Evolutionary conservation across 2,329 filamentous ascomycete species (phyloP).

Genomic region (Nannizzia gypsea): DNA sequence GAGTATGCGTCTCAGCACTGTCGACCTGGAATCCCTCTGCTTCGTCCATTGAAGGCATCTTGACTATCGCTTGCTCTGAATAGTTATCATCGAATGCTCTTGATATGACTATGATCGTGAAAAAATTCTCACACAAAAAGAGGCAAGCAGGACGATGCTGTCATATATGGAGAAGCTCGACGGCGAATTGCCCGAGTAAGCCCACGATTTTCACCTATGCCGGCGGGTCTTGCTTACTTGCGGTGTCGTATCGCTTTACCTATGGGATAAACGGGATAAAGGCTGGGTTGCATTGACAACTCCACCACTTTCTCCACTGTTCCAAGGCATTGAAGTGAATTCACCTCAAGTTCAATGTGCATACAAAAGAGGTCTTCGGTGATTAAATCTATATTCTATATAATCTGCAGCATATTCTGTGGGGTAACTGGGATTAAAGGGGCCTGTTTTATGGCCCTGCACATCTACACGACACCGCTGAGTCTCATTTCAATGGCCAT

Average conservation of each 20-base stretch:
- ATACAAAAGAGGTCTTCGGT: too few species aligned
- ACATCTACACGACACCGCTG: background rate
- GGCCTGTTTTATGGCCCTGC: background rate
- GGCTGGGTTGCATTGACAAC: background rate
- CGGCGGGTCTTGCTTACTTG: background rate
- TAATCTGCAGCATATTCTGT: too few species aligned
- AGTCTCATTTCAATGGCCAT: slow-evolving; percentile 12
- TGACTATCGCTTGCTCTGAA: slow-evolving; percentile 3
- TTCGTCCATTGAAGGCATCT: slow-evolving; percentile 36
- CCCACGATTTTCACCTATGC: background rate
- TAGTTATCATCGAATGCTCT: too few species aligned
- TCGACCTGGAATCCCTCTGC: slow-evolving; percentile 41
- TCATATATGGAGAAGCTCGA: background rate
- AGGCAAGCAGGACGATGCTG: background rate
- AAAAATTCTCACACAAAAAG: background rate
- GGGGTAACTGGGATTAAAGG: too few species aligned
- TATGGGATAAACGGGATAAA: background rate
- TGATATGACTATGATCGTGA: too few species aligned
- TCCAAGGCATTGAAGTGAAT: too few species aligned
- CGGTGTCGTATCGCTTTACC: background rate
- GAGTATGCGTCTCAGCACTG: slow-evolving; percentile 54
- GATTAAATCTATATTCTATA: too few species aligned
- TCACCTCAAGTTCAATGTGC: background rate
- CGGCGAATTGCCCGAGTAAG: background rate
- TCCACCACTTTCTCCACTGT: background rate